Evolutionary conservation across 805 yeast species (phyloP), one percentile per base, ranked within the genome.

Genomic region (Kazachstania psychrophila): DNA sequence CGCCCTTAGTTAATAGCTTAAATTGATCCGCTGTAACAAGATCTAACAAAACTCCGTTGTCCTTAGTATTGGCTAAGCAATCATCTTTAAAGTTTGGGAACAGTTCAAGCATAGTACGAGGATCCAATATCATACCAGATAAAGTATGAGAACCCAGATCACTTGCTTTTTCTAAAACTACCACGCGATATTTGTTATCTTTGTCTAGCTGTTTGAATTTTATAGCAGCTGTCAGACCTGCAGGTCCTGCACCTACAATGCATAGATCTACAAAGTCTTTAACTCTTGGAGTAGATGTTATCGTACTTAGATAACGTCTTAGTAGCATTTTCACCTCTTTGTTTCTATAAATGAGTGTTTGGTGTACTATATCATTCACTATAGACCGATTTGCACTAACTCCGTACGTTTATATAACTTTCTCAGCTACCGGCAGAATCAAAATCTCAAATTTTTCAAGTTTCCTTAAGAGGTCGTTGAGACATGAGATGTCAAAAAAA

Each of bases 171-270:
- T 92, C 98, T 27, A 92, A 64, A 1, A 92, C 86, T 8, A 92
- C 81, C 24, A 92, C 94, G 42, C 98, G 69, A 34, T 86, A 62
- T 34, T 77, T 81, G 15, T 84, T 81, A 44, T 73, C 79, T 37
- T 70, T 64, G 52, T 88, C 96, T 24, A 89, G 62, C 56, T 88
- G 96, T 58, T 92, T 92, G 42, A 86, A 66, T 47, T 73, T 72
- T 44, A 92, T 92, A 10, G 97, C 97, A 2, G 98, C 80, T 1
- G 96, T 88, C 34, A 92, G 65, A 3, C 98, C 98, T 1, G 97
- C 94, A 6, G 97, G 97, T 0, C 98, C 98, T 24, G 94, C 97
- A 29, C 98, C 98, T 2, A 92, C 95, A 35, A 92, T 86, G 51
- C 94, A 83, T 16, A 92, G 95, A 58, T 92, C 98, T 11, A 85